Conservation (phyloP, 1,139 yeast genomes). For the Yamadazyma membranifaciens region DNA sequence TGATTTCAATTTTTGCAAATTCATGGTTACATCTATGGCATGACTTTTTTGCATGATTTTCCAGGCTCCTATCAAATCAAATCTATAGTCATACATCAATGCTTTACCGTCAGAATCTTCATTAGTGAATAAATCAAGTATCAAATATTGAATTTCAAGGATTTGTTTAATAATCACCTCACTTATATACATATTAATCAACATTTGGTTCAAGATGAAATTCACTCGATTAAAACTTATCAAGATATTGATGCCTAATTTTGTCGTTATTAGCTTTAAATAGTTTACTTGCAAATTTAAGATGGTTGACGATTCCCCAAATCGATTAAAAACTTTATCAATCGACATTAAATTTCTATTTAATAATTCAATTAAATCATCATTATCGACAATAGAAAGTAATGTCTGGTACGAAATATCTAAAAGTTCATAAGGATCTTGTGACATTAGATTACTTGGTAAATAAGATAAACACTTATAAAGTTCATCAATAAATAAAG, state of each 20-base stretch:
- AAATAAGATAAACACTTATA: conserved; percentile 41
- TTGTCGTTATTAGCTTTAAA: conserved; percentile 6
- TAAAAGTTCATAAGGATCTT: conserved; percentile 33
- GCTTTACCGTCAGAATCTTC: conserved; percentile 18
- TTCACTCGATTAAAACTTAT: conserved; percentile 30
- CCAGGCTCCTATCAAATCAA: conserved; percentile 37
- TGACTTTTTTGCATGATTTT: conserved; percentile 4
- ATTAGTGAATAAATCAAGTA: conserved; percentile 12
- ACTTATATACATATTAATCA: conserved; percentile 24
- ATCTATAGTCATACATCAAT: conserved; percentile 27
- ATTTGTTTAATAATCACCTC: conserved; percentile 14
- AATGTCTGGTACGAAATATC: conserved; percentile 13
- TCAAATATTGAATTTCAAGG: conserved; percentile 19
- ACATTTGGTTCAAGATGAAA: conserved; percentile 28
- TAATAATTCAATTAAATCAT: conserved; percentile 10
- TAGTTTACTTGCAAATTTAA: conserved; percentile 9
- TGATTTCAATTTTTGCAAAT: background rate
- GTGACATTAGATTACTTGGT: conserved; percentile 29
- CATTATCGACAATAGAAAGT: conserved; percentile 5
- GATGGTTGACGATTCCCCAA: conserved; percentile 8
- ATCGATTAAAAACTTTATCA: conserved; percentile 15
- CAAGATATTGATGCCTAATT: conserved; percentile 12
- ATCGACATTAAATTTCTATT: conserved; percentile 12
- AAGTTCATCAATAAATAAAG: conserved; percentile 41
- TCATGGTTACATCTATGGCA: background rate